A percentile compares a stretch with the other conserved stretches of the same genome.
Evolutionary conservation across 1,284 basidiomycete genomes (phyloP).

Genomic region (Ustilago vetiveriae): DNA sequence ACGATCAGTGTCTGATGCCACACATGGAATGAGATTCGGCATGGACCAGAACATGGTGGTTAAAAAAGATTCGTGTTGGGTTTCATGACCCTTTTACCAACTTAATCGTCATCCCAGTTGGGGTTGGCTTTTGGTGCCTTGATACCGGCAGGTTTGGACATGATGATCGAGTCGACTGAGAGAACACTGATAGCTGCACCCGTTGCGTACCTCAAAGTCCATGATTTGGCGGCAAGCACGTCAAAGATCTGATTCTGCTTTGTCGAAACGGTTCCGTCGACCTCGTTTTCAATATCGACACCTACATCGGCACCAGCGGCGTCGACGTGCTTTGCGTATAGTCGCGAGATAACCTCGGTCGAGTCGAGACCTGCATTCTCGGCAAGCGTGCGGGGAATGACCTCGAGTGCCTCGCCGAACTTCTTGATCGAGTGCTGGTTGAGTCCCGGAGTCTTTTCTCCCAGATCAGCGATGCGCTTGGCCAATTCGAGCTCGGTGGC

Average conservation of each 20-base stretch:
- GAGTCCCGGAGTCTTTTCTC: constrained; percentile 86
- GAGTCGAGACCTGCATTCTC: constrained; percentile 96
- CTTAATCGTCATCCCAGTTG: constrained; percentile 66
- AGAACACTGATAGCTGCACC: constrained; percentile 94
- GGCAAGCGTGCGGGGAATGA: constrained; percentile 89
- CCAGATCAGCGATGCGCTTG: constrained; percentile 83
- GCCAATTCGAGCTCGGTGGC: constrained; percentile 92
- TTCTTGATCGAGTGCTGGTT: constrained; percentile 93
- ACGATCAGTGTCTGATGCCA: too few relatives aligned
- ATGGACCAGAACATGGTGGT: too few relatives aligned
- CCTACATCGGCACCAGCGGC: constrained; percentile 73
- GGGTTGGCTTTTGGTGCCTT: constrained; percentile 65
- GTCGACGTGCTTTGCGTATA: constrained; percentile 84
- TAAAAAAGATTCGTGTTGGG: too few relatives aligned
- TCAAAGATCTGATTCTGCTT: constrained; percentile 70
- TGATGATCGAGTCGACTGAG: constrained; percentile 96
- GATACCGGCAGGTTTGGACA: constrained; percentile 70
- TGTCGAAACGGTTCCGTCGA: constrained; percentile 56
- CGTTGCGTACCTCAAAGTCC: constrained; percentile 87
- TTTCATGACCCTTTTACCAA: too few relatives aligned
- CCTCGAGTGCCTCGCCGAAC: constrained; percentile 89
- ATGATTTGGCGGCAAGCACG: constrained; percentile 85
- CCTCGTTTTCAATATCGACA: constrained; percentile 81
- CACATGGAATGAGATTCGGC: too few relatives aligned
- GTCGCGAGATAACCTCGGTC: constrained; percentile 85